Base-by-base conservation (phyloP, 257 asterid genomes). In the Rehmannia glutinosa region DNA sequence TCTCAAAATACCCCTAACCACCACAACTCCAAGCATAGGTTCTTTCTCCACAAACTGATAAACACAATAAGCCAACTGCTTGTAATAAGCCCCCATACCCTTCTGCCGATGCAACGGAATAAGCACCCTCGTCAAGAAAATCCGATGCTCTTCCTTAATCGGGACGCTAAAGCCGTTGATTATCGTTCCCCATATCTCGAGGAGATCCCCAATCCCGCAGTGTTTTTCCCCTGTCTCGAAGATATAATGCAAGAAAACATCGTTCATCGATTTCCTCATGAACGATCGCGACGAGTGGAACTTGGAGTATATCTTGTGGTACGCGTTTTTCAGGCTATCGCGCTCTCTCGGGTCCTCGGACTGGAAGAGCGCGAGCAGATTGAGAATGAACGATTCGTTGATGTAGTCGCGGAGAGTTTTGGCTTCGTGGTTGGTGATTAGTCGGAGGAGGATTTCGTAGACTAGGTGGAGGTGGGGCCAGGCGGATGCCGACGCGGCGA, bases 171-270 rank as follows among this genome's bases (percentile, higher is more conserved):
- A 91, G 11, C 97, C 96, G 8, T 86, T 91, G 50, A 86, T 78
- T 42, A 91, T 90, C 52, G 90, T 86, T 10, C 95, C 96, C 83
- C 87, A 84, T 17, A 91, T 84, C 85, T 91, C 97, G 19, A 88
- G 81, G 8, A 91, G 68, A 21, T 91, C 96, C 24, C 97, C 96
- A 28, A 91, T 81, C 59, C 95, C 97, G 19, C 74, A 70, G 69
- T 81, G 92, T 36, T 76, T 75, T 25, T 84, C 81, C 9, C 84
- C 91, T 0, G 69, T 63, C 74, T 86, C 95, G n/a, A 58, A 88
- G 1, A 79, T 73, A 49, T 83, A 83, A 68, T 77, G 69, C 78
- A 91, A 68, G 83, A 88, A 84, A 0, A 81, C 86, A 57, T 86
- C 89, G 8, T 75, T 86, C 97, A 91, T 91, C 1, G 87, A 78